These are phyloP conservation scores for Populus euphratica DNA, from an alignment of 345 rosid genomes.

Conservation along the genomic window DNA sequence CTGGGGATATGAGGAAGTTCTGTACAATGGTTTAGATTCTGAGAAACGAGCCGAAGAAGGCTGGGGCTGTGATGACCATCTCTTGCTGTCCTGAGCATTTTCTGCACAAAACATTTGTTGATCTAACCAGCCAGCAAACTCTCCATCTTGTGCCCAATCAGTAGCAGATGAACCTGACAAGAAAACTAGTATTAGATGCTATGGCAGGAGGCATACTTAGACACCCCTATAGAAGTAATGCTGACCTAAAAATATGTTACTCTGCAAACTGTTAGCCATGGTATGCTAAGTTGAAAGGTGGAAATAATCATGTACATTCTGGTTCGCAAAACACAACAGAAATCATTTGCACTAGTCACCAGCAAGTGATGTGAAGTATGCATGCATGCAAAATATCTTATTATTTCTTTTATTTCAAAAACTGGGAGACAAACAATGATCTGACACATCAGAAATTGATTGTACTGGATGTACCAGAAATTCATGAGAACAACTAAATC, in stretches of 20 bases:
- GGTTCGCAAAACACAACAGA: background rate
- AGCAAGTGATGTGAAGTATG: background rate
- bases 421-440: background rate
- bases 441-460: background rate
- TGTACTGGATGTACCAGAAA: background rate
- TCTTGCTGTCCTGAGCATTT: constrained; percentile 57
- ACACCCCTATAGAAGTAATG: background rate
- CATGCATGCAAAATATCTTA: background rate
- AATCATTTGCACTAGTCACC: background rate
- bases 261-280: background rate
- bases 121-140: constrained; percentile 66
- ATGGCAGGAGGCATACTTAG: background rate
- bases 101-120: constrained; percentile 56
- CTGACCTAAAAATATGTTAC: background rate
- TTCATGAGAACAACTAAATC: background rate
- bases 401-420: background rate
- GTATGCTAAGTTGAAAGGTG: background rate
- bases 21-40: constrained; percentile 62
- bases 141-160: constrained; percentile 87
- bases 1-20: constrained; percentile 88
- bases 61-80: constrained; percentile 81
- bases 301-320: background rate
- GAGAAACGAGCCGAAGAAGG: constrained; percentile 40
- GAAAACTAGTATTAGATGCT: background rate
- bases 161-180: constrained; percentile 84